Conservation (phyloP, 1,284 basidiomycete genomes). For the Mycosarcoma mackinlayi region DNA sequence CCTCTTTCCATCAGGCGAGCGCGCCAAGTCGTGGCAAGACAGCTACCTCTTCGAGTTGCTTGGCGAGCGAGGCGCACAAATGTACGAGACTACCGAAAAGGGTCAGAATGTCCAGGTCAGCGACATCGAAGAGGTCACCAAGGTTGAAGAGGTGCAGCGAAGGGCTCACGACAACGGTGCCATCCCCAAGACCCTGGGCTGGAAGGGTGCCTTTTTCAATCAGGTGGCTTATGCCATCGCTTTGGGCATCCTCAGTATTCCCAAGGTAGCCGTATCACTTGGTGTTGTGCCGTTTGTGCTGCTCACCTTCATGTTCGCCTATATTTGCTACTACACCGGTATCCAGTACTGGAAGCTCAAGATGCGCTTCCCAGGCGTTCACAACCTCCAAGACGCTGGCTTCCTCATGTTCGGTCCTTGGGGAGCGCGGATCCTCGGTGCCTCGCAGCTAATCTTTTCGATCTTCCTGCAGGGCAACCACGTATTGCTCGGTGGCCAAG, state of each 20-base stretch:
- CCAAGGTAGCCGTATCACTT: conserved; percentile 54
- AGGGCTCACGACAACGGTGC: conserved; percentile 32
- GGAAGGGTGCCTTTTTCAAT: conserved; percentile 59
- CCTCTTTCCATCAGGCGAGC: conserved; percentile 49
- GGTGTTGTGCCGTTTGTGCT: conserved; percentile 59
- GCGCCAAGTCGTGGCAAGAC: conserved; percentile 49
- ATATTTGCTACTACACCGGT: conserved; percentile 53
- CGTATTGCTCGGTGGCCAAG: conserved; percentile 56
- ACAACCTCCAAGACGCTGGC: conserved; percentile 60
- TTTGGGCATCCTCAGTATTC: conserved; percentile 58
- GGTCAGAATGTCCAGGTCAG: conserved; percentile 44
- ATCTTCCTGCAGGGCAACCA: conserved; percentile 61
- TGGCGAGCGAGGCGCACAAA: conserved; percentile 30
- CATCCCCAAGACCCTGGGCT: conserved; percentile 56
- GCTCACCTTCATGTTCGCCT: conserved; percentile 51
- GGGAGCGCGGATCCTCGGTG: conserved; percentile 44
- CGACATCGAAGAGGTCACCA: conserved; percentile 42
- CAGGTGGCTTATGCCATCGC: conserved; percentile 59
- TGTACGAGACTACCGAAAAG: conserved; percentile 39
- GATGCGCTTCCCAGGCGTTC: conserved; percentile 58
- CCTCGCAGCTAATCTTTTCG: conserved; percentile 50
- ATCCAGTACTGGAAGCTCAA: conserved; percentile 55
- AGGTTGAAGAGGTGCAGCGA: conserved; percentile 21
- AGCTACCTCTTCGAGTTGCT: conserved; percentile 47
- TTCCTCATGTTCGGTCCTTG: conserved; percentile 56